A percentile compares a stretch with the other conserved stretches of the same genome.
phyloP scores from a whole-genome alignment of 306 rosid species.

The Citrullus amarus region DNA sequence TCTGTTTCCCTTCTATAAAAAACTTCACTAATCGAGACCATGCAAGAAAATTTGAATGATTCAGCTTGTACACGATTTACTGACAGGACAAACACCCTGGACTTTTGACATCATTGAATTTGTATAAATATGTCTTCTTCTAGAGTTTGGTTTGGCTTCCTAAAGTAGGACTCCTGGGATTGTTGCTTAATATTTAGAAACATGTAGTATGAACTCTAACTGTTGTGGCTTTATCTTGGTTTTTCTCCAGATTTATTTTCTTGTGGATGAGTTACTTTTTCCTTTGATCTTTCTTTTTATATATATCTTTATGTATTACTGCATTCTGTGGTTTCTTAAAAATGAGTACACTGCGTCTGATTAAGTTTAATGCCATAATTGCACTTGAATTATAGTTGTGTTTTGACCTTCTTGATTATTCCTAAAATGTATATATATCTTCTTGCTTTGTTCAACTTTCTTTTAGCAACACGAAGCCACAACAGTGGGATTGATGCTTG shows the following conservation, averaged over 20 bases:
- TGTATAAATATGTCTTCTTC: not conserved
- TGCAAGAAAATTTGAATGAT: not conserved
- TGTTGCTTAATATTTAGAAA: not conserved
- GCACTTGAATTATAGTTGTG: not conserved
- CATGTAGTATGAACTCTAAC: not conserved
- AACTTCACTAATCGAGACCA: not conserved
- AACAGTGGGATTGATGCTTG: conserved; percentile 87
- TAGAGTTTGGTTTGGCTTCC: not conserved
- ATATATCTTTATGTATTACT: not conserved
- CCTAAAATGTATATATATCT: not conserved
- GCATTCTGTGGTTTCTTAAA: not conserved
- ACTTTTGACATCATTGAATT: not conserved
- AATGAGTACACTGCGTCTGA: not conserved
- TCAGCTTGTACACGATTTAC: not conserved
- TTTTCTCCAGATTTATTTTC: not conserved
- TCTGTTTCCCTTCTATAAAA: not conserved
- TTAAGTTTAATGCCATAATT: not conserved
- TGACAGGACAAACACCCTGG: not conserved
- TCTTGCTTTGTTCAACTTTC: conserved; percentile 19
- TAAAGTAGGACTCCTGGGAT: not conserved
- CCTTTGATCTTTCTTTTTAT: not conserved
- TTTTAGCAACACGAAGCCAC: conserved; percentile 90
- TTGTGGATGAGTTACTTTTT: not conserved
- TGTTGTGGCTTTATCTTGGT: not conserved
- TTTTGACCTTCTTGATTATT: not conserved